Evolutionary conservation across 1,284 basidiomycete genomes (phyloP), one percentile per base, ranked within the genome.

Genomic region (Coniferiporia sulphurascens): DNA sequence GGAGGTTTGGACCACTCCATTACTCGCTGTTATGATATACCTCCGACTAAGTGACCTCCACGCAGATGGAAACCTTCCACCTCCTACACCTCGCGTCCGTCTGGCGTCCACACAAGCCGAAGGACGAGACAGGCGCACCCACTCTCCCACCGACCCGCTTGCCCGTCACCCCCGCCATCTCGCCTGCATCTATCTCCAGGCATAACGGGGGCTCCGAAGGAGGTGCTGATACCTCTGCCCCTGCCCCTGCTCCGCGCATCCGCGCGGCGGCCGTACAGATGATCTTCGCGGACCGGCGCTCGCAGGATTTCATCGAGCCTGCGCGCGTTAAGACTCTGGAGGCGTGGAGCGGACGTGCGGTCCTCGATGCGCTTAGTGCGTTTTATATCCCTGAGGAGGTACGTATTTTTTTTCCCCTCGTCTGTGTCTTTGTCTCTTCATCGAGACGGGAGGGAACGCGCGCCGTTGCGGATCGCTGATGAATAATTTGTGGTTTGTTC

Each of bases 21-120:
- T 27, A 27, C 27, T 27, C 27, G 5, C 27, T 5, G 27, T 27
- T 27, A 2, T 27, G 5, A 27, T 27, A 27, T 27, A 27, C 27
- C 27, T 27, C 27, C 2, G 27, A 27, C 27, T 27, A 27, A 27
- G 2, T 27, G 27, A 27, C 5, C 34, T 8, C 36, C 62, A 4
- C 46, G 56, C 63, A 92, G 90, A 90, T 91, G 89, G 89, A 91
- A 68, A 90, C 87, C 0, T 88, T 87, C 69, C 89, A 89, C 72
- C 73, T 91, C 52, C 82, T 84, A 65, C 86, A 91, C 70, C 78
- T 90, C 22, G 86, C 89, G 10, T 76, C 78, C 19, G 85, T 81
- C 64, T 89, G 86, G 65, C 62, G 61, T 59, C 67, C 56, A 51
- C 64, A 17, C 32, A 43, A 59, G 65, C 66, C 58, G 12, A 15